Conservation (phyloP, 2,329 filamentous ascomycete genomes). For the Neofusicoccum laricinum region DNA sequence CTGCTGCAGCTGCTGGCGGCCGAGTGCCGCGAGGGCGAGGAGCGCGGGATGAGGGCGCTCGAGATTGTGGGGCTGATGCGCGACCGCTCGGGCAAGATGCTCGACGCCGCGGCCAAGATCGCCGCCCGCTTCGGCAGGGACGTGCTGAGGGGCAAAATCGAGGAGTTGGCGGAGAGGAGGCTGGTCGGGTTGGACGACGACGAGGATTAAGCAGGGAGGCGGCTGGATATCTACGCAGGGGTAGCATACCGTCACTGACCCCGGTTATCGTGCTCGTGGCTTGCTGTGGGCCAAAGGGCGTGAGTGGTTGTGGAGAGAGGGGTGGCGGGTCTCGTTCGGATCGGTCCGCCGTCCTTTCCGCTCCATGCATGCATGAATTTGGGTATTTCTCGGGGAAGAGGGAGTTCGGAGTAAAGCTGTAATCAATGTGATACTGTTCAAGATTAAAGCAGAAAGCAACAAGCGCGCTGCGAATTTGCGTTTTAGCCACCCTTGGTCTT, state of each 20-base stretch:
- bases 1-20: conserved; percentile 83
- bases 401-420: neutral
- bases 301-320: too few relatives aligned
- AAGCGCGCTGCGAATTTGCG: neutral
- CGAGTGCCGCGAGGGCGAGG: conserved; percentile 90
- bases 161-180: conserved; percentile 73
- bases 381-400: neutral
- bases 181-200: conserved; percentile 53
- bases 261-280: too few relatives aligned
- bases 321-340: conserved; percentile 3
- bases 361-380: neutral
- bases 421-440: neutral
- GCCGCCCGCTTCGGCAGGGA: conserved; percentile 78
- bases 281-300: too few relatives aligned
- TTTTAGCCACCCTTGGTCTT: neutral
- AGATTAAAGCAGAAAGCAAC: too few relatives aligned
- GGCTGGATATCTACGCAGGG: too few relatives aligned
- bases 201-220: neutral
- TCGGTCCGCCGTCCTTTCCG: neutral
- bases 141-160: conserved; percentile 86
- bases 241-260: too few relatives aligned
- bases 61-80: conserved; percentile 86
- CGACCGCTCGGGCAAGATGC: conserved; percentile 81
- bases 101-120: conserved; percentile 87
- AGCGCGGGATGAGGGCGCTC: conserved; percentile 88